Evolutionary conservation across 805 yeast genomes (phyloP).

Genomic region (Candida golubevii): DNA sequence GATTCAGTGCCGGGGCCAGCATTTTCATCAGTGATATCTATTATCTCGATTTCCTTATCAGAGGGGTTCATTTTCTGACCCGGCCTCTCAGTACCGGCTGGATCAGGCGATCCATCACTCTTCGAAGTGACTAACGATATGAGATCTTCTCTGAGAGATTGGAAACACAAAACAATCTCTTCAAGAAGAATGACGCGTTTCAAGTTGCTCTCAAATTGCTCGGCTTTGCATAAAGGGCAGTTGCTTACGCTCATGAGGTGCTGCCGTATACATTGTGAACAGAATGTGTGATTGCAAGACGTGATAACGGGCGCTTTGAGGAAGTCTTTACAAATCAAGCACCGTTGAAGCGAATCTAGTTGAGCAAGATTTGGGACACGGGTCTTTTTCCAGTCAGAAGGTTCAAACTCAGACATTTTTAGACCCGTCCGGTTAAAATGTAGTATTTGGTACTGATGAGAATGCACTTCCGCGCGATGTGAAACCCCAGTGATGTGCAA

Average conservation of each 20-base stretch:
- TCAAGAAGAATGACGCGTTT: conserved; percentile 67
- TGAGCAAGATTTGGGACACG: conserved; percentile 51
- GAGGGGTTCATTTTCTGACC: neutral
- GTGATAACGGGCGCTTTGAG: conserved; percentile 77
- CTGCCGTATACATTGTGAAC: conserved; percentile 80
- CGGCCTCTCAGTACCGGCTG: conserved; percentile 8
- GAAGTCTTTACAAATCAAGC: conserved; percentile 86
- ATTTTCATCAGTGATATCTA: conserved; percentile 12
- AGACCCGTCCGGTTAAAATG: neutral
- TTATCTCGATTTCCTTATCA: conserved; percentile 1
- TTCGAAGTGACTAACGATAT: conserved; percentile 5
- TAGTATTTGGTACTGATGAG: neutral
- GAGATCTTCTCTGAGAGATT: conserved; percentile 14
- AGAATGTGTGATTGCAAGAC: conserved; percentile 83
- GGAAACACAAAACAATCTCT: conserved; percentile 57
- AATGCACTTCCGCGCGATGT: neutral
- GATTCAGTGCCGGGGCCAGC: conserved; percentile 3
- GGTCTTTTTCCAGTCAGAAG: conserved; percentile 64
- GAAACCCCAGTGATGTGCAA: neutral
- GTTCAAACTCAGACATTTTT: conserved; percentile 38
- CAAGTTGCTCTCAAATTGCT: conserved; percentile 64
- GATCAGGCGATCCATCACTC: neutral
- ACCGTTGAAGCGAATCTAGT: conserved; percentile 68
- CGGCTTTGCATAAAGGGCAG: conserved; percentile 78
- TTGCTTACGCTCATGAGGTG: conserved; percentile 53